phyloP scores from a whole-genome alignment of 2,329 filamentous ascomycete genomes.

The Colletotrichum ledebouriae region DNA sequence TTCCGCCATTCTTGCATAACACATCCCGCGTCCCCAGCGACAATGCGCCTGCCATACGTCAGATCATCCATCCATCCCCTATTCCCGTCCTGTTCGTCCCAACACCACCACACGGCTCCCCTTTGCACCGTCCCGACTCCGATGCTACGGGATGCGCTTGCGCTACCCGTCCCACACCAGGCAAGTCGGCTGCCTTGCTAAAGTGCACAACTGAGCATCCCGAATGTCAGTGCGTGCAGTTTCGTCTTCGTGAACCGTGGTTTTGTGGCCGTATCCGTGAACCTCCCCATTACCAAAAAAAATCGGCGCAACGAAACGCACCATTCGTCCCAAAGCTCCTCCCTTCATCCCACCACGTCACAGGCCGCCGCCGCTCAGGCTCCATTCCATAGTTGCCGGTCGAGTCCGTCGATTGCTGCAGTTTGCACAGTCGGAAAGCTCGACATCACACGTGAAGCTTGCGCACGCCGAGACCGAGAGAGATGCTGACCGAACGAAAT shows the following conservation, averaged over 20 bases:
- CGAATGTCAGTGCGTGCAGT: constrained; percentile 26
- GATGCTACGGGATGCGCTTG: constrained; percentile 12
- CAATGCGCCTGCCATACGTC: constrained; percentile 34
- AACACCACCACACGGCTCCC: not conserved
- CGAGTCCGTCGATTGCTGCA: not conserved
- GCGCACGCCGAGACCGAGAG: constrained; percentile 4
- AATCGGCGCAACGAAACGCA: constrained; percentile 3
- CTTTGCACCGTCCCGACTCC: not conserved
- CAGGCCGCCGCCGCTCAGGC: constrained; percentile 12
- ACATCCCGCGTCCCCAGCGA: constrained; percentile 27
- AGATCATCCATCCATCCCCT: constrained; percentile 31
- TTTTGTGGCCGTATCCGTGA: constrained; percentile 20
- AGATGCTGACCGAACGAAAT: not conserved
- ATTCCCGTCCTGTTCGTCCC: not conserved
- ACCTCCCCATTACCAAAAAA: not conserved
- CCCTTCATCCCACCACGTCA: constrained; percentile 32
- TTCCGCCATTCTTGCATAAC: constrained; percentile 32
- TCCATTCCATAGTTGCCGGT: not conserved
- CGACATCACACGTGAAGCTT: constrained; percentile 7
- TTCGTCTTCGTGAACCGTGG: constrained; percentile 36
- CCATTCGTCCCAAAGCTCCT: constrained; percentile 21
- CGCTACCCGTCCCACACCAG: constrained; percentile 20
- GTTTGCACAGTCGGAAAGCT: constrained; percentile 8
- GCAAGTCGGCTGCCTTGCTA: constrained; percentile 28
- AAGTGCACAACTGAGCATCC: not conserved